Evolutionary conservation across 805 yeast genomes (phyloP), one percentile per base, ranked within the genome.

Genomic region (Limtongia smithiae): DNA sequence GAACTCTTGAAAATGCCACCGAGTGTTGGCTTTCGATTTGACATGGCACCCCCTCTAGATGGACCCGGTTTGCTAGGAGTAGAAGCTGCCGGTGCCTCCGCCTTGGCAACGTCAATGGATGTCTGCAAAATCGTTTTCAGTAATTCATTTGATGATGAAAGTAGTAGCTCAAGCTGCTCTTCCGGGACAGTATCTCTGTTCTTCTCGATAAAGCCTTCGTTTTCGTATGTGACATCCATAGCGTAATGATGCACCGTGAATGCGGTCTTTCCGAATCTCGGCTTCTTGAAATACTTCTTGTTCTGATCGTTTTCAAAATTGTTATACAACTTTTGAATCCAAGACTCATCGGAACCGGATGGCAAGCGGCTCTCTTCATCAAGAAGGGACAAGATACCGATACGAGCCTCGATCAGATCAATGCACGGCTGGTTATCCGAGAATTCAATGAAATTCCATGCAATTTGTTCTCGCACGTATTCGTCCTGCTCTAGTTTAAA

Each of bases 351-450:
- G 52, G 82, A 79, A 61, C 97, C 97, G 25, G 95, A 79, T 1
- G 97, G 97, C 61, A 93, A 73, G 65, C 97, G 79, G 11, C 96
- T 84, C 70, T 93, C 97, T 73, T 91, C 98, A 67, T 91, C 97
- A 56, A 91, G 76, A 51, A 91, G 75, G 0, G 96, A 80, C 57
- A 91, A 74, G 44, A 91, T 81, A 68, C 98, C 98, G 55, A 89
- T 69, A 66, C 82, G 85, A 63, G 81, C 81, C 72, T 91, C 98
- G 62, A 91, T 93, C 61, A 91, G 77, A 60, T 83, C 83, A 61
- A 91, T 91, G 71, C 97, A 91, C 2, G 97, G 97, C 72, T 93
- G 96, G 67, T 91, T 91, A 67, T 91, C 98, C 46, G 93, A 81
- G 63, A 90, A 91, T 62, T 91, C 97, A 62, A 91, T 91, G 62